Percentiles rank a stretch among this genome's conserved stretches.
These are phyloP conservation scores for Termitomyces sp. DNA, from an alignment of 768 basidiomycete species.

Conservation along the genomic window DNA sequence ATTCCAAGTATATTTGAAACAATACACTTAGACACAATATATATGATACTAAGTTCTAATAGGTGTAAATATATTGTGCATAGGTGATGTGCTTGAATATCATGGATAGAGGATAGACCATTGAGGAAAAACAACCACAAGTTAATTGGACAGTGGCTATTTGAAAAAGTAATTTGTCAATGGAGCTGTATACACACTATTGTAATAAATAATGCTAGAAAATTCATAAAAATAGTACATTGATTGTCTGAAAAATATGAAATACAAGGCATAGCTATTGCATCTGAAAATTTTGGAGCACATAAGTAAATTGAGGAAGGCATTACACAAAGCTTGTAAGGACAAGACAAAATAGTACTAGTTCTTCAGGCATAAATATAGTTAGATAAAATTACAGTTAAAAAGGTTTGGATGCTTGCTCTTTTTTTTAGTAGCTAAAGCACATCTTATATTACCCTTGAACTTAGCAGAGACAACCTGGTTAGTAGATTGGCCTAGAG, in stretches of 20 bases:
- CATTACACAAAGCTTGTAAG: slow-evolving; percentile 6
- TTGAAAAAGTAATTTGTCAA: slow-evolving; percentile 26
- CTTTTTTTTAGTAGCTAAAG: background rate
- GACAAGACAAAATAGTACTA: background rate
- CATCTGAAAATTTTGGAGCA: slow-evolving; percentile 13
- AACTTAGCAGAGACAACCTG: background rate
- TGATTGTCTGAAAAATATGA: slow-evolving; percentile 18
- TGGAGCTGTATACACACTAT: slow-evolving; percentile 32
- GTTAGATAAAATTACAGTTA: too few species aligned
- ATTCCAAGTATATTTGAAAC: slow-evolving; percentile 22
- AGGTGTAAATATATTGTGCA: slow-evolving; percentile 21
- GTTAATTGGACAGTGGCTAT: slow-evolving; percentile 19
- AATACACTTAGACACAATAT: slow-evolving; percentile 25
- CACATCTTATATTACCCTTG: background rate
- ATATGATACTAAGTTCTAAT: slow-evolving; percentile 14
- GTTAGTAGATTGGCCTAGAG: too few species aligned
- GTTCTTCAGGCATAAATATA: too few species aligned
- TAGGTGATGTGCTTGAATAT: slow-evolving; percentile 13
- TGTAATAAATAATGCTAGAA: background rate
- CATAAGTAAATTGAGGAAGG: too few species aligned
- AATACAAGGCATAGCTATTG: slow-evolving; percentile 35
- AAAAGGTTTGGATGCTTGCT: background rate
- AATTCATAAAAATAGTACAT: background rate
- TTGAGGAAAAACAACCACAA: slow-evolving; percentile 14
- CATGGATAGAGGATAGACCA: too few species aligned